A percentile compares a stretch with the other conserved stretches of the same genome.
These are phyloP conservation scores for Neurospora hispaniola DNA, from an alignment of 495 filamentous ascomycete species.

Conservation along the genomic window DNA sequence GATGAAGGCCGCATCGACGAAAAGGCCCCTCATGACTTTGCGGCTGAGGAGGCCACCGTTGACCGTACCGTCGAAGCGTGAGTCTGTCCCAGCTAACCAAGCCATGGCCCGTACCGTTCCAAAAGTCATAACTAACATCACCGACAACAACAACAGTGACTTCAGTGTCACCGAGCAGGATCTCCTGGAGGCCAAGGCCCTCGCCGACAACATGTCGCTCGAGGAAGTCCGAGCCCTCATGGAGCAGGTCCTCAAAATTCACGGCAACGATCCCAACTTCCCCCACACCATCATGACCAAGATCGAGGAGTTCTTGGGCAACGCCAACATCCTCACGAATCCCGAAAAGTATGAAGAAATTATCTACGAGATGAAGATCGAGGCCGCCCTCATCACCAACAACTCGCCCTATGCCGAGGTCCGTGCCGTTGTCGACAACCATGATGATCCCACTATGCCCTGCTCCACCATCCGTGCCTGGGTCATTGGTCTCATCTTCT, in stretches of 20 bases:
- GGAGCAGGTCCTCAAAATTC: constrained; percentile 23
- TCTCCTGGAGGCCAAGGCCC: constrained; percentile 15
- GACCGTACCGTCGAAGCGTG: constrained; percentile 5
- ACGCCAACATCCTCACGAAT: constrained; percentile 15
- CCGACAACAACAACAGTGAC: not conserved
- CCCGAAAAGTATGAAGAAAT: constrained; percentile 21
- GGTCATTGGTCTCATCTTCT: constrained; percentile 26
- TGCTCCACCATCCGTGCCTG: constrained; percentile 26
- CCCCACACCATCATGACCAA: constrained; percentile 21
- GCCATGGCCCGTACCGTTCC: not conserved
- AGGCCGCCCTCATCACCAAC: constrained; percentile 30
- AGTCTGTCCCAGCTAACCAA: not conserved
- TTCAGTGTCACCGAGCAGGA: constrained; percentile 21
- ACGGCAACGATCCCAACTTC: constrained; percentile 30
- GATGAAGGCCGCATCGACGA: not conserved
- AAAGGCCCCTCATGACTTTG: not conserved
- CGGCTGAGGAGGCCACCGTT: not conserved
- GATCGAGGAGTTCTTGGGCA: constrained; percentile 26
- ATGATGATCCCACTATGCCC: constrained; percentile 25
- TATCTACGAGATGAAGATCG: constrained; percentile 32
- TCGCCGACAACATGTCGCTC: constrained; percentile 16
- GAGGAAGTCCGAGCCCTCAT: constrained; percentile 18
- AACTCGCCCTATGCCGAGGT: constrained; percentile 38
- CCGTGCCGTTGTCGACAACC: constrained; percentile 36
- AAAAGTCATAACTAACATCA: not conserved